Evolutionary conservation across 2,329 filamentous ascomycete genomes (phyloP), one percentile per base, ranked within the genome.

Genomic region (Phaeosphaeriaceae sp.): DNA sequence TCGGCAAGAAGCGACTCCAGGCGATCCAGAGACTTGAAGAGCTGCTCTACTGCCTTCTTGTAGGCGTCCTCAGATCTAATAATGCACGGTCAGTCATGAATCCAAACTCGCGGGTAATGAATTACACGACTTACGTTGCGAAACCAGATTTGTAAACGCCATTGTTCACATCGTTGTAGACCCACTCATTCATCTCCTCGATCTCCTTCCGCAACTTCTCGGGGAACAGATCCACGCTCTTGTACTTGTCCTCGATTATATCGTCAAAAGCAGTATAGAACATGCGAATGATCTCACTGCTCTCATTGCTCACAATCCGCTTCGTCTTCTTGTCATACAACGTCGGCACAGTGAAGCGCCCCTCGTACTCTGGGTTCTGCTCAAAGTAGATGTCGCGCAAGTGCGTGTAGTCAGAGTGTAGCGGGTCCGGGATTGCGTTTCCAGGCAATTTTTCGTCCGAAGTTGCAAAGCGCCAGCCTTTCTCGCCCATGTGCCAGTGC

Each of bases 271-370:
- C 91, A 44, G 84, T 85, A 74, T 91, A 91, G 61, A 97, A 82
- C 91, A 97, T 96, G 73, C 93, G 89, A 76, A 97, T 88, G 75
- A 97, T 97, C 81, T 97, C 93, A 66, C 89, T 89, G 77, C 90
- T 92, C 84, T 97, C 93, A 67, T 97, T 97, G 85, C 85, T 95
- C 61, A 97, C 93, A 71, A 97, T 96, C 33, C 82, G 86, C 70
- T 88, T 85, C 52, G 82, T 80, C 80, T 90, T 88, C 80, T 87
- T 92, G 79, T 96, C 92, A 80, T 90, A 96, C 54, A 97, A 83
- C 2, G 92, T 90, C 0, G 93, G 93, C 17, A 97, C 93, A 0
- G 93, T 97, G 77, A 93, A 96, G 13, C 93, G 86, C 1, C 91
- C 93, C 2, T 81, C 75, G 71, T 94, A 97, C 54, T 90, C 81